Evolutionary conservation across 2,329 filamentous ascomycete species (phyloP).

Genomic region (Talaromyces piceae): DNA sequence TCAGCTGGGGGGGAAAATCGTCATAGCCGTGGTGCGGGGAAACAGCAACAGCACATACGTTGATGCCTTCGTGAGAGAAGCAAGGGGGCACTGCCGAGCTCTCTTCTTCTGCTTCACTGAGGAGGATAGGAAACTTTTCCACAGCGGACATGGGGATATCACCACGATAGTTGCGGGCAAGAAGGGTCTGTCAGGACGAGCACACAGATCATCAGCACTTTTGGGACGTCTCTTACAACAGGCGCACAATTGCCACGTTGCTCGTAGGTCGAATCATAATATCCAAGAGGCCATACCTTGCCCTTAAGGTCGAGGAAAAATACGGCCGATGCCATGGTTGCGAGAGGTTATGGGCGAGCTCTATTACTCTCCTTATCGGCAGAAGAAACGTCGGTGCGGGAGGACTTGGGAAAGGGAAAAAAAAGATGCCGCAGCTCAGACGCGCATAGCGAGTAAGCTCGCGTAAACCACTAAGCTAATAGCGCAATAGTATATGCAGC

Average conservation of each 20-base stretch:
- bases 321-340: constrained; percentile 84
- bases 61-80: constrained; percentile 98
- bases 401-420: background rate
- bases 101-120: constrained; percentile 98
- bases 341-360: background rate
- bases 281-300: constrained; percentile 59
- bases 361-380: background rate
- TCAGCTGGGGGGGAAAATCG: constrained; percentile 6
- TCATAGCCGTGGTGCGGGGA: background rate
- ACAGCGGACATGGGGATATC: constrained; percentile 99
- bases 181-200: constrained; percentile 65
- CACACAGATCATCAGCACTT: constrained; percentile 8
- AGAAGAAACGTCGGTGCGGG: background rate
- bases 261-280: background rate
- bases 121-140: constrained; percentile 91
- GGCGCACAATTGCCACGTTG: background rate
- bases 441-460: background rate
- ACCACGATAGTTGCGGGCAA: constrained; percentile 96
- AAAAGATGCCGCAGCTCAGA: background rate
- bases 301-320: constrained; percentile 99
- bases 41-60: constrained; percentile 54
- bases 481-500: background rate
- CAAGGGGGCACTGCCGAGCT: constrained; percentile 94
- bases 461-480: background rate
- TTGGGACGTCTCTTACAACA: background rate